Base-by-base conservation (phyloP, 2,329 filamentous ascomycete genomes). In the Paramyrothecium roridum region DNA sequence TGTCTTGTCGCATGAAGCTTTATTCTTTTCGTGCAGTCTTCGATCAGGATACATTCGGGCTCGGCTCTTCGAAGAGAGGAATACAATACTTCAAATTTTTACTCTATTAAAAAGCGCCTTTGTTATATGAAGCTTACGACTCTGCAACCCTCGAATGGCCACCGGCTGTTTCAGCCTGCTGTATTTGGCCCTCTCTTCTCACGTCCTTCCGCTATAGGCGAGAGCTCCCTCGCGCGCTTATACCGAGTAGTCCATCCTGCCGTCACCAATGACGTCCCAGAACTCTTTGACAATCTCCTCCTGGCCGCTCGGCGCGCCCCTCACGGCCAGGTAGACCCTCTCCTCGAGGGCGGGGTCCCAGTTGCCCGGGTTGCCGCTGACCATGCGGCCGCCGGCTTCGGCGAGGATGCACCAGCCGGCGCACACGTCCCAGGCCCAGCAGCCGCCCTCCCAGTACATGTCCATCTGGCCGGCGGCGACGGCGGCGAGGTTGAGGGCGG, bases 361-460 rank as follows among this genome's bases (percentile, higher is more conserved):
- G 54, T 82, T 81, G 0, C 88, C 89, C 0, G 88, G 85, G 67
- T 93, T 92, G 4, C 85, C 88, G 66, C 87, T 81, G 8, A 81
- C 88, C 76, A 93, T 84, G 52, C 83, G 76, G 0, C 90, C 90
- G 0, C 90, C 90, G 0, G 89, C 88, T 75, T 93, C 90, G 30
- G 76, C 74, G 23, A 93, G 74, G 57, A 93, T 87, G 56, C 87
- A 85, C 90, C 89, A 93, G 0, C 86, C 90, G 6, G 90, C 90
- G 66, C 88, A 90, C 2, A 93, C 90, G 69, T 93, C 90, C 90
- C 90, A 93, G 2, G 89, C 88, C 83, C 89, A 93, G 70, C 88
- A 91, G 1, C 90, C 90, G 40, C 87, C 89, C 73, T 93, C 90
- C 90, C 90, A 93, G 69, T 91, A 93, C 21, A 84, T 64, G 68